Evolutionary conservation across 2,329 filamentous ascomycete species (phyloP).

Genomic region (Penicillium sp.): DNA sequence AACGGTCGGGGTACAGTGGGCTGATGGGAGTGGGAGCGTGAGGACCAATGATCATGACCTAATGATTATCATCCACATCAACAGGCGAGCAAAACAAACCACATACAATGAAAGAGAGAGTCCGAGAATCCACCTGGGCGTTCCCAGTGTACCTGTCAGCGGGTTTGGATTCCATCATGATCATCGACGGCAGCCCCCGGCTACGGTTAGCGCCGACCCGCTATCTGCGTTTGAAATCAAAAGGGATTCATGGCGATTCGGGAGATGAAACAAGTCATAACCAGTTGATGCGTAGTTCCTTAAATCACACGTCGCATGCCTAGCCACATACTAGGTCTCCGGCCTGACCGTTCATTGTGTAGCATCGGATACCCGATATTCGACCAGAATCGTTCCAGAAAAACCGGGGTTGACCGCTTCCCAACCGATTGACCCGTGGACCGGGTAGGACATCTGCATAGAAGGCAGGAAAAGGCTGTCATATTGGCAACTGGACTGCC

Average conservation of each 20-base stretch:
- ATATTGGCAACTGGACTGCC: constrained; percentile 14
- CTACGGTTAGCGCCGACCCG: constrained; percentile 5
- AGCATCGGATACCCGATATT: background rate
- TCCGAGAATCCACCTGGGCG: background rate
- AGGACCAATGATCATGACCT: background rate
- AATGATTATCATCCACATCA: constrained; percentile 4
- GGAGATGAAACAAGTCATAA: background rate
- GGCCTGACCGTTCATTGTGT: constrained; percentile 2
- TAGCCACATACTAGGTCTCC: background rate
- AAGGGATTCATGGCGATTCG: background rate
- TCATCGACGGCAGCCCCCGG: constrained; percentile 10
- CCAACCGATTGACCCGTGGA: constrained; percentile 16
- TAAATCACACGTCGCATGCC: constrained; percentile 2
- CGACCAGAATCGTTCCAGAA: constrained; percentile 8
- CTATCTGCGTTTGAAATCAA: constrained; percentile 9
- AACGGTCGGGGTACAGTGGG: background rate
- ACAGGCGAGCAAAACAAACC: background rate
- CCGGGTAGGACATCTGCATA: constrained; percentile 3
- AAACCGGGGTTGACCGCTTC: constrained; percentile 17
- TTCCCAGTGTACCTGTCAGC: background rate
- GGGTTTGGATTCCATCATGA: constrained; percentile 16
- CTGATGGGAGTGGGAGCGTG: background rate
- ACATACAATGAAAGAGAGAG: background rate
- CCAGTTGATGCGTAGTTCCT: background rate
- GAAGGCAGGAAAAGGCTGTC: background rate